Evolutionary conservation across 2,329 filamentous ascomycete species (phyloP), one percentile per base, ranked within the genome.

Genomic region (Colletotrichum sp.): DNA sequence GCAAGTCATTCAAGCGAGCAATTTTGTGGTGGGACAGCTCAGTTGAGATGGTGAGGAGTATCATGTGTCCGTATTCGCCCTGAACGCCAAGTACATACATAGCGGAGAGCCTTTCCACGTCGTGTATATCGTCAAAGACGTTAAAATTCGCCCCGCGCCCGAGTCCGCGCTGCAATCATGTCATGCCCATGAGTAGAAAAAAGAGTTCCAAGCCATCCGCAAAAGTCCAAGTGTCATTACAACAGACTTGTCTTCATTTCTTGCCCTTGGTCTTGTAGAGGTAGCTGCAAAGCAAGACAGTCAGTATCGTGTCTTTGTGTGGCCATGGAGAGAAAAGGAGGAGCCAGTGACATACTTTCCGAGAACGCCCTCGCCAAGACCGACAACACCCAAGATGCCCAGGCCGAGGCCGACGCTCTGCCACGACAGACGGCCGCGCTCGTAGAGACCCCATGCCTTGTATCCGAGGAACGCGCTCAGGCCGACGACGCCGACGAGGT

Each of bases 361-460:
- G 62, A 92, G 79, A 30, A 89, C 81, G 19, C 87, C 85, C 84
- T 92, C 89, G 3, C 87, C 85, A 16, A 86, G 84, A 27, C 89
- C 89, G 3, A 91, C 88, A 8, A 85, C 83, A 5, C 88, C 86
- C 5, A 91, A 69, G 52, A 92, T 85, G 57, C 89, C 89, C 13
- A 89, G 83, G 6, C 90, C 90, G 1, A 90, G 72, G 22, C 89
- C 88, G 19, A 88, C 83, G 73, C 83, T 85, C 84, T 88, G 86
- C 88, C 88, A 90, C 79, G 84, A 85, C 67, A 92, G 82, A 61
- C 85, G 84, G 61, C 89, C 89, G 69, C 85, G 85, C 81, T 91
- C 88, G 79, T 91, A 90, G 78, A 92, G 84, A 8, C 87, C 88
- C 87, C 89, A 91, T 25, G 88, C 90, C 83, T 87, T 89, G 84